Evolutionary conservation across 2,329 filamentous ascomycete genomes (phyloP).

Genomic region (Colletotrichum echinochloae): DNA sequence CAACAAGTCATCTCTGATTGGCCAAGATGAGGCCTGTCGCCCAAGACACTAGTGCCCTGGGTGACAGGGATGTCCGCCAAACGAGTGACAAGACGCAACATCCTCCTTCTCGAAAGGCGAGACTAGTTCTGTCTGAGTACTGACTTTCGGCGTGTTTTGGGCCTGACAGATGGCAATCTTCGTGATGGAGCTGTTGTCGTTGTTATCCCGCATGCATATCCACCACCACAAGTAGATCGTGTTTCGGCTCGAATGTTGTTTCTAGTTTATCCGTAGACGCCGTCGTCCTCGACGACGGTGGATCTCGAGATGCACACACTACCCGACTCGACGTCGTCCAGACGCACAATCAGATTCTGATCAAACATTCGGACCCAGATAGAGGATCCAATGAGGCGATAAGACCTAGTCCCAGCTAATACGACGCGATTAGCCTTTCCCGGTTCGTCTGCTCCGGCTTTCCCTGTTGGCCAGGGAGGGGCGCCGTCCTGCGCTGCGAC

Average conservation of each 20-base stretch:
- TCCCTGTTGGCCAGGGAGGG: slow-evolving; percentile 21
- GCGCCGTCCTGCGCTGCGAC: slow-evolving; percentile 21
- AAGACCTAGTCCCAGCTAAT: slow-evolving; percentile 23
- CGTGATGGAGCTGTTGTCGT: neutral
- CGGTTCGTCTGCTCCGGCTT: slow-evolving; percentile 27
- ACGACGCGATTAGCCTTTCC: slow-evolving; percentile 38
- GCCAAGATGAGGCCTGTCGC: slow-evolving; percentile 9
- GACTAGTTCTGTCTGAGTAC: slow-evolving; percentile 8
- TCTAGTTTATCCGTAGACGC: neutral
- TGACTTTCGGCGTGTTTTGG: neutral
- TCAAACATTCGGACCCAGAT: slow-evolving; percentile 12
- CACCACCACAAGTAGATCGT: neutral
- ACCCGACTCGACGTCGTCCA: neutral
- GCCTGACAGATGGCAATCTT: neutral
- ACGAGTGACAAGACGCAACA: neutral
- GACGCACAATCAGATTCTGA: slow-evolving; percentile 6
- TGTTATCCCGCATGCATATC: neutral
- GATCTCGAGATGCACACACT: neutral
- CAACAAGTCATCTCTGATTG: slow-evolving; percentile 39
- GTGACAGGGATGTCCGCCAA: slow-evolving; percentile 25
- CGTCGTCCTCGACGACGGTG: neutral
- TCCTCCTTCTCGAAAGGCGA: neutral
- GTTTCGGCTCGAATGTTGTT: neutral
- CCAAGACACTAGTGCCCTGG: slow-evolving; percentile 13
- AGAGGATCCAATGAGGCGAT: slow-evolving; percentile 25